phyloP scores from a whole-genome alignment of 2,329 filamentous ascomycete genomes.

The Verticillium dahliae region DNA sequence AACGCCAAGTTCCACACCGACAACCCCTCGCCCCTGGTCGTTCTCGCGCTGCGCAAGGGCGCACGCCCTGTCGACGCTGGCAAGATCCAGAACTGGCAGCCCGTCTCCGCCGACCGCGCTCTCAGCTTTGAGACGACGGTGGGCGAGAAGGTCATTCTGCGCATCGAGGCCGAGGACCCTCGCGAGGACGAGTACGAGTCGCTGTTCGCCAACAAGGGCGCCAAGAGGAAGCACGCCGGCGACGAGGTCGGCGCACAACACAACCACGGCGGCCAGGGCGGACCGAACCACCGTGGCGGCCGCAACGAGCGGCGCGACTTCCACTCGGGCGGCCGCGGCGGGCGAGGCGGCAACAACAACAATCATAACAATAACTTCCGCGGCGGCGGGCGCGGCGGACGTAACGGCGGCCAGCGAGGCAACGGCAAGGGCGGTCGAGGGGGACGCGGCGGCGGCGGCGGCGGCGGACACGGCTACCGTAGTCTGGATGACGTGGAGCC shows the following conservation, averaged over 20 bases:
- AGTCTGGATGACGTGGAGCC: constrained; percentile 61
- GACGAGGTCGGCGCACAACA: constrained; percentile 38
- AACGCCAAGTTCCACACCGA: constrained; percentile 70
- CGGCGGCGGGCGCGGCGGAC: constrained; percentile 29
- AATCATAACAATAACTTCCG: constrained; percentile 14
- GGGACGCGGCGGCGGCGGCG: constrained; percentile 40
- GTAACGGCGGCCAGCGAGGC: constrained; percentile 28
- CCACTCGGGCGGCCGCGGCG: constrained; percentile 35
- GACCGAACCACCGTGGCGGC: constrained; percentile 22
- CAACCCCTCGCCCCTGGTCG: constrained; percentile 69
- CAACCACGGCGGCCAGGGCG: constrained; percentile 21
- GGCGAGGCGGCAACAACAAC: constrained; percentile 22
- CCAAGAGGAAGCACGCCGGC: constrained; percentile 50
- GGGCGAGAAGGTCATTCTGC: constrained; percentile 77
- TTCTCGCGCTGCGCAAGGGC: constrained; percentile 72
- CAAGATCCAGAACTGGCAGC: constrained; percentile 78
- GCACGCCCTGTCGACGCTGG: constrained; percentile 72
- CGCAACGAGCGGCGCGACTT: constrained; percentile 34
- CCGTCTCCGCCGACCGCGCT: constrained; percentile 61
- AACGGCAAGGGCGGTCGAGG: constrained; percentile 29
- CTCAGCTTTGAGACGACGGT: constrained; percentile 78
- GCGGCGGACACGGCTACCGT: constrained; percentile 49
- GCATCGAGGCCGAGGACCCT: constrained; percentile 67
- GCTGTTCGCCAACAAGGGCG: constrained; percentile 51
- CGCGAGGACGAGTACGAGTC: constrained; percentile 58